A percentile compares a stretch with the other conserved stretches of the same genome.
Evolutionary conservation across 768 basidiomycete genomes (phyloP).

Genomic region (Hirschioporus abietinus): DNA sequence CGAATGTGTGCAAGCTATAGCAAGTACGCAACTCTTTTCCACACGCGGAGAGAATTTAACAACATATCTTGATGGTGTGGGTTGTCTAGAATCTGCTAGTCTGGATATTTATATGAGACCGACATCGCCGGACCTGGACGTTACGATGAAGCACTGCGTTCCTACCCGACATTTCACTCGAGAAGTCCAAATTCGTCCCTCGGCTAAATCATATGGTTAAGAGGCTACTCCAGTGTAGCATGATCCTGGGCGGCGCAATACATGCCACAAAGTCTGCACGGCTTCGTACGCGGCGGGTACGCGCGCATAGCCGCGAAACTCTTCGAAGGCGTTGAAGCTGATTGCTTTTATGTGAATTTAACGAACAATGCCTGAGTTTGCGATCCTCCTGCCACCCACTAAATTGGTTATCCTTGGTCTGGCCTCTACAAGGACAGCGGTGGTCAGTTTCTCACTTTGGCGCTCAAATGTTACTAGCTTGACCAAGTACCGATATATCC

Average conservation of each 20-base stretch:
- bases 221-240: not conserved
- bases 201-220: too few species aligned
- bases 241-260: not conserved
- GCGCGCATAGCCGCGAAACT: conserved; percentile 11
- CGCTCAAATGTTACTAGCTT: not conserved
- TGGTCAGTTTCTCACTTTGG: conserved; percentile 5
- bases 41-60: too few species aligned
- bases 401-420: conserved; percentile 16
- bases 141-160: not conserved
- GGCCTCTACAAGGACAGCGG: conserved; percentile 14
- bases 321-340: conserved; percentile 16
- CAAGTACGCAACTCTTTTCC: too few species aligned
- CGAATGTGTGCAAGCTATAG: too few species aligned
- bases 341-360: conserved; percentile 16
- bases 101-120: not conserved
- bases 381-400: conserved; percentile 12
- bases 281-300: conserved; percentile 15
- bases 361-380: conserved; percentile 4
- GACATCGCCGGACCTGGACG: not conserved
- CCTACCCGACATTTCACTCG: not conserved
- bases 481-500: not conserved
- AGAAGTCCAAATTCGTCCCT: not conserved
- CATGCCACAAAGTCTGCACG: conserved; percentile 14
- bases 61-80: too few species aligned
- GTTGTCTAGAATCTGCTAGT: not conserved